Evolutionary conservation across 1,139 yeast genomes (phyloP).

Genomic region (Lodderomyces jiufengensis): DNA sequence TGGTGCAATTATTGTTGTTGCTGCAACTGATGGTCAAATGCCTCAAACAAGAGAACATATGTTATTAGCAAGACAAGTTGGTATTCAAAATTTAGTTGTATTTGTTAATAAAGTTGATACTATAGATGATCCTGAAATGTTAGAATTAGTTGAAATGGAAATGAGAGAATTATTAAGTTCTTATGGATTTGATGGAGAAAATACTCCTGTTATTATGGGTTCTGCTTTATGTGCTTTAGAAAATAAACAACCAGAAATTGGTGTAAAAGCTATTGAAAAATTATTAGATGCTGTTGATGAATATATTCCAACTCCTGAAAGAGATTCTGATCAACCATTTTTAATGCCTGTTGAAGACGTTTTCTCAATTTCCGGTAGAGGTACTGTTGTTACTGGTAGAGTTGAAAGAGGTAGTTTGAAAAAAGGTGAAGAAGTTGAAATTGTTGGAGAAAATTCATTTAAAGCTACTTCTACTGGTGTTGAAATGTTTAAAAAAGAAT

Average conservation of each 20-base stretch:
- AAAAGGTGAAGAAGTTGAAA: slow-evolving; percentile 98
- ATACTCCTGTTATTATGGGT: slow-evolving; percentile 97
- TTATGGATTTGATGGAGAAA: slow-evolving; percentile 97
- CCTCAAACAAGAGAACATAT: slow-evolving; percentile 99
- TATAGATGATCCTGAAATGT: slow-evolving; percentile 97
- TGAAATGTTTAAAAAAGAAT: slow-evolving; percentile 98
- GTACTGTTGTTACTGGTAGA: slow-evolving; percentile 98
- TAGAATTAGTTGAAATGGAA: slow-evolving; percentile 99
- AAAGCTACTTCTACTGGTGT: slow-evolving; percentile 97
- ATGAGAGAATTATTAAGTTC: slow-evolving; percentile 92
- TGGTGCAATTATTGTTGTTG: slow-evolving; percentile 99
- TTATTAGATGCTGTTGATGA: slow-evolving; percentile 91
- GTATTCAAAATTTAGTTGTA: slow-evolving; percentile 96
- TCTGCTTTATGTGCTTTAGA: slow-evolving; percentile 97
- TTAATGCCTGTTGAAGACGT: slow-evolving; percentile 97
- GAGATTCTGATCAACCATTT: slow-evolving; percentile 96
- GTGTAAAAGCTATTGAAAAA: slow-evolving; percentile 77
- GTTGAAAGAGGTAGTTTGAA: slow-evolving; percentile 96
- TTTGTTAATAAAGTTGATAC: slow-evolving; percentile 98
- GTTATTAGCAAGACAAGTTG: slow-evolving; percentile 98
- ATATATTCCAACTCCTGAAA: slow-evolving; percentile 91
- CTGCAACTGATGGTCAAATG: slow-evolving; percentile 99
- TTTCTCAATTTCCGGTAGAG: slow-evolving; percentile 98
- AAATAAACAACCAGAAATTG: slow-evolving; percentile 85
- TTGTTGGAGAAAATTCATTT: slow-evolving; percentile 87